These are phyloP conservation scores for Chaetomiaceae sp. DNA, from an alignment of 2,329 filamentous ascomycete species.

Conservation along the genomic window DNA sequence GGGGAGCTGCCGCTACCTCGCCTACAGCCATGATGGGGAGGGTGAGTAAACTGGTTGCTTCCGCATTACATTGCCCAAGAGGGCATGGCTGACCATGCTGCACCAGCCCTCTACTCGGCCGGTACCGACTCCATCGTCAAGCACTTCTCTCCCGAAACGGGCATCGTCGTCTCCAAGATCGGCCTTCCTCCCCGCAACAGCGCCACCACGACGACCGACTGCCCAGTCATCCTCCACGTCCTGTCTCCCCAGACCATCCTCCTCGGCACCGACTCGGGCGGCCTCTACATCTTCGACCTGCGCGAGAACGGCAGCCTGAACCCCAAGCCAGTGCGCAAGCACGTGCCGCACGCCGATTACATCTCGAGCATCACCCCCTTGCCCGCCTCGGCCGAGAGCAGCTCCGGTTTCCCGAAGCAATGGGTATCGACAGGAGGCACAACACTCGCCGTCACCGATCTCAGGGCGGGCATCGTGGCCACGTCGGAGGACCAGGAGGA, in stretches of 20 bases:
- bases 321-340: constrained; percentile 68
- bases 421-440: constrained; percentile 92
- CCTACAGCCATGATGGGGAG: constrained; percentile 73
- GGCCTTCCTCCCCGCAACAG: constrained; percentile 59
- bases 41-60: constrained; percentile 41
- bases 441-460: constrained; percentile 83
- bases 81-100: background rate
- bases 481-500: constrained; percentile 94
- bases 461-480: constrained; percentile 79
- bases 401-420: constrained; percentile 86
- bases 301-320: constrained; percentile 54
- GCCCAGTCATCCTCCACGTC: constrained; percentile 73
- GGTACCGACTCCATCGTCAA: constrained; percentile 55
- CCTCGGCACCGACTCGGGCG: constrained; percentile 84
- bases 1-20: constrained; percentile 81
- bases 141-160: constrained; percentile 51
- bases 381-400: constrained; percentile 73
- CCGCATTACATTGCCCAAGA: background rate
- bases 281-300: constrained; percentile 82
- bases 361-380: constrained; percentile 83
- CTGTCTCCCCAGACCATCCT: constrained; percentile 86
- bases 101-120: constrained; percentile 59
- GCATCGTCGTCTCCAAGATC: constrained; percentile 75
- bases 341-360: constrained; percentile 88
- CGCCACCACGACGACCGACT: constrained; percentile 52